Evolutionary conservation across 352 stramenopile genomes (phyloP), one percentile per base, ranked within the genome.

Genomic region (Pythium myriotylum): DNA sequence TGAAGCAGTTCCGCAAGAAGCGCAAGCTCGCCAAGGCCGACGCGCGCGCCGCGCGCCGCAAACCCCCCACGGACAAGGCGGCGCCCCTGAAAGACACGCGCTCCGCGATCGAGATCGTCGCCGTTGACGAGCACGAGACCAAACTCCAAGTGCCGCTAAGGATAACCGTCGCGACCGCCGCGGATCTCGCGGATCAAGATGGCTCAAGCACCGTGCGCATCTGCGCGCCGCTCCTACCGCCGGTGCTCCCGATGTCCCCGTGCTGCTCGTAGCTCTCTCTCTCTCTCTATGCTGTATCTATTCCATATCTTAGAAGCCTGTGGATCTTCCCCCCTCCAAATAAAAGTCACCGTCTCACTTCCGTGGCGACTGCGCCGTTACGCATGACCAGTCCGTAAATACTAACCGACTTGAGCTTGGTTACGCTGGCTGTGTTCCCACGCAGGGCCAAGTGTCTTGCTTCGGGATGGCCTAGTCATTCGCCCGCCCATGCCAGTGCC

Each of bases 1-100:
- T 68, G 60, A 68, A 68, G 46, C 16, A 16, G 24, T 47, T 68
- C 19, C 60, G 60, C 24, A 61, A 61, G 53, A 61, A 68, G 52
- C 51, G 60, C 33, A 68, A 62, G 47, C 23, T 35, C 35, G 17
- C 24, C 45, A 68, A 68, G 32, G 59, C 59, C 19, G 52, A 57
- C 4, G 52, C 45, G 1, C 48, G 50, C 5, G 46, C 26, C 9
- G 23, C 23, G 23, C 35, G 43, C 23, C 24, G 20, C 14, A 50
- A 58, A 16, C 45, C 20, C 10, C 12, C 24, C 4, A 17, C 35
- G 20, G 6, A 4, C 14, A 16, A 42, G 6, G 7, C 33, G 17
- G 22, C 37, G 32, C 39, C 33, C 19, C 22, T 32, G 29, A 26
- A 39, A 22, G 33, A n/a, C 14, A 33, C 49, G n/a, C n/a, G n/a